These are phyloP conservation scores for Talaromyces sp. DNA, from an alignment of 2,329 filamentous ascomycete genomes.

Conservation along the genomic window DNA sequence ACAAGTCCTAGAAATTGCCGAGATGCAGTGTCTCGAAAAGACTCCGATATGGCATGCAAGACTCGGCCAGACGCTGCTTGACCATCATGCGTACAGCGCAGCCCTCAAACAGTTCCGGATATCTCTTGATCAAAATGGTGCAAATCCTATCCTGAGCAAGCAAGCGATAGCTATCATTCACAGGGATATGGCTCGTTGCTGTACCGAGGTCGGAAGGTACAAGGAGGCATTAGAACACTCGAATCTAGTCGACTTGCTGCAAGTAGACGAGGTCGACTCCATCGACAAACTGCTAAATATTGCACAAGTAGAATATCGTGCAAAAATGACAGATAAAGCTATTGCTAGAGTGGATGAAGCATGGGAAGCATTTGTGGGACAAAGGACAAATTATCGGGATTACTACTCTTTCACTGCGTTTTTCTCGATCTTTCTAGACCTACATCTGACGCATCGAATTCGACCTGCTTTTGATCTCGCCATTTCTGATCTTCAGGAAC, in stretches of 20 bases:
- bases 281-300: neutral
- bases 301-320: neutral
- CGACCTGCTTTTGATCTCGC: neutral
- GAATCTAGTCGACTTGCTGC: neutral
- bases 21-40: neutral
- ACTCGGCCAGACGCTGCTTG: neutral
- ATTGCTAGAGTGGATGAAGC: neutral
- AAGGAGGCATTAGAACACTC: neutral
- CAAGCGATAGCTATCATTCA: neutral
- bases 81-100: neutral
- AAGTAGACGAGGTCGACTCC: neutral
- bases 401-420: neutral
- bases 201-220: neutral
- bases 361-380: neutral
- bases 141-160: neutral
- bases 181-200: neutral
- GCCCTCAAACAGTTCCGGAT: neutral
- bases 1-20: neutral
- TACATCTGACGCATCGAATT: neutral
- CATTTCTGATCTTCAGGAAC: neutral
- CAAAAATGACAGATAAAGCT: neutral
- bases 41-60: neutral
- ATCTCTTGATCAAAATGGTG: neutral
- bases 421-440: neutral
- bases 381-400: neutral